A percentile compares a stretch with the other conserved stretches of the same genome.
Evolutionary conservation across 2,329 filamentous ascomycete species (phyloP).

Genomic region (Venturia effusa): DNA sequence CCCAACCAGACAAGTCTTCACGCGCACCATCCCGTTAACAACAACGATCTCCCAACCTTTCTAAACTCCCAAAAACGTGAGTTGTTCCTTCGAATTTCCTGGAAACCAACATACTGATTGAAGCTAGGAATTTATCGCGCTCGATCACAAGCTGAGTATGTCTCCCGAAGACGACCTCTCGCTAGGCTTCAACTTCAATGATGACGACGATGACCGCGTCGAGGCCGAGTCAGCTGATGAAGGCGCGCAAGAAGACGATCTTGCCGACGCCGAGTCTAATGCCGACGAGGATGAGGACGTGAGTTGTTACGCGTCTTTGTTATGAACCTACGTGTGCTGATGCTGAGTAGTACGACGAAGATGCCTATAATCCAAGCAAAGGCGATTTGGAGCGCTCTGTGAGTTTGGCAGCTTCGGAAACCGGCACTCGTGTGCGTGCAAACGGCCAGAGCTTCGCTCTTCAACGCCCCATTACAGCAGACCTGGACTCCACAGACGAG

Average conservation of each 20-base stretch:
- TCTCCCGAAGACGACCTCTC: neutral
- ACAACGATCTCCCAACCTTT: neutral
- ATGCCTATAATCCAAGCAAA: neutral
- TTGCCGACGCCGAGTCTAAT: slow-evolving; percentile 3
- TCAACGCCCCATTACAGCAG: slow-evolving; percentile 25
- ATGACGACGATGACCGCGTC: neutral
- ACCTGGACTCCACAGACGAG: slow-evolving; percentile 38
- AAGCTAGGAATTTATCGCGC: neutral
- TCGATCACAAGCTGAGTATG: neutral
- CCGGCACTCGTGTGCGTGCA: slow-evolving; percentile 23
- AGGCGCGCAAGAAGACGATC: neutral
- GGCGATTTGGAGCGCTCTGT: neutral
- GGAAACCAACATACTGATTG: neutral
- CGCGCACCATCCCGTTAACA: neutral
- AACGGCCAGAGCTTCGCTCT: slow-evolving; percentile 31
- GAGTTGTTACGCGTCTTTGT: neutral
- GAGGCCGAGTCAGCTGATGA: neutral
- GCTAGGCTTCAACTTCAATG: slow-evolving; percentile 3
- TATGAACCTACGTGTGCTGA: neutral
- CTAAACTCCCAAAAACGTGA: neutral
- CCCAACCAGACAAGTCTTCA: neutral
- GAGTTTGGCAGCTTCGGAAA: neutral
- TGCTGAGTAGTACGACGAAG: neutral
- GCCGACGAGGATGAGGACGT: neutral
- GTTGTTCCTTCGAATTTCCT: neutral